phyloP scores from a whole-genome alignment of 192 early-diverging fungal species.

The Chytriomyces confervae region DNA sequence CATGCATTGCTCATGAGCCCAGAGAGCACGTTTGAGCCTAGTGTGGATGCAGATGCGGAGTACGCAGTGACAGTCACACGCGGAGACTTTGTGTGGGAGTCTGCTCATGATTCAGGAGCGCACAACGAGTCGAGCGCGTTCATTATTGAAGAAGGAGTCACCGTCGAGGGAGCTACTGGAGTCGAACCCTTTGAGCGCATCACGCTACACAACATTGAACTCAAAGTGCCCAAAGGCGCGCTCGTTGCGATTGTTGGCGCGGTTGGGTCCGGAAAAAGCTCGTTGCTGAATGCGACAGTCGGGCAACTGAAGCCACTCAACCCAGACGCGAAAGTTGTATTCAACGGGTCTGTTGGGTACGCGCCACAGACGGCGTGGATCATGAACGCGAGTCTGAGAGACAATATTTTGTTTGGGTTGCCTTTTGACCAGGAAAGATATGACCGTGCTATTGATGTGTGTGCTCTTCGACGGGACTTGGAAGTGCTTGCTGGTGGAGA shows the following conservation, averaged over 20 bases:
- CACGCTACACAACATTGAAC: conserved; percentile 35
- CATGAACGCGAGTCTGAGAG: conserved; percentile 42
- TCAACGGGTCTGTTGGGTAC: conserved; percentile 69
- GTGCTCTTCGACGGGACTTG: conserved; percentile 76
- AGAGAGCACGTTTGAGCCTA: conserved; percentile 63
- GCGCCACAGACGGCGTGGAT: conserved; percentile 83
- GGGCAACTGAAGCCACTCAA: conserved; percentile 72
- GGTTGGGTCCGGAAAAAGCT: conserved; percentile 78
- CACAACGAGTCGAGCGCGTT: neutral
- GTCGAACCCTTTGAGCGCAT: neutral
- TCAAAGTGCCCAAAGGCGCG: conserved; percentile 49
- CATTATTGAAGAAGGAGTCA: neutral
- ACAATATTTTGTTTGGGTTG: conserved; percentile 89
- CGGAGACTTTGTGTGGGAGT: conserved; percentile 72
- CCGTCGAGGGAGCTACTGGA: neutral
- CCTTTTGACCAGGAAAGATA: conserved; percentile 73
- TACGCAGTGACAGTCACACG: conserved; percentile 64
- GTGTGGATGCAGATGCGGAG: conserved; percentile 47
- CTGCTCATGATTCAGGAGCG: too few relatives aligned
- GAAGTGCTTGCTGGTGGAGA: conserved; percentile 62
- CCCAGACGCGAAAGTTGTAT: conserved; percentile 54
- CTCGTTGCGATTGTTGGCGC: conserved; percentile 76
- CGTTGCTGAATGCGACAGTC: conserved; percentile 73
- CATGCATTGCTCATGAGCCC: conserved; percentile 58
- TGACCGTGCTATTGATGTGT: conserved; percentile 74